Evolutionary conservation across 306 rosid genomes (phyloP).

Genomic region (Lathyrus oleraceus): DNA sequence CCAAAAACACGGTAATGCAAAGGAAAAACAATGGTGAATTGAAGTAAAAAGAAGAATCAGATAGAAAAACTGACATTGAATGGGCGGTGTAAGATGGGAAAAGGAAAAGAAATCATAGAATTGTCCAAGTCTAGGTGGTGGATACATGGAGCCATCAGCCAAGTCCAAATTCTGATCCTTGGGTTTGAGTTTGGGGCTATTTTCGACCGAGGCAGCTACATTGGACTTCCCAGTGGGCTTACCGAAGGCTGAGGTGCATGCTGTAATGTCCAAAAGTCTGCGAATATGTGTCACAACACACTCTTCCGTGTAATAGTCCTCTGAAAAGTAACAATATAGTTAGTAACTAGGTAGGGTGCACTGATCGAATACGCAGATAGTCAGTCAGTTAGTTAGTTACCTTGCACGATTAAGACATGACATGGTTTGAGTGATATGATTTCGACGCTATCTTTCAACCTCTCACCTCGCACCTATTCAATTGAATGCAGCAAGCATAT

Average conservation of each 20-base stretch:
- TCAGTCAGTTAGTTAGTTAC: conserved; percentile 39
- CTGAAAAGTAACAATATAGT: conserved; percentile 37
- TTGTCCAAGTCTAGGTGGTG: conserved; percentile 82
- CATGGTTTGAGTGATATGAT: conserved; percentile 81
- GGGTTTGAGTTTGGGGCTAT: conserved; percentile 40
- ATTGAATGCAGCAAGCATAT: neutral
- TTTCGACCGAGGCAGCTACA: neutral
- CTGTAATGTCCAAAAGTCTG: conserved; percentile 79
- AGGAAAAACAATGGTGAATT: too few relatives aligned
- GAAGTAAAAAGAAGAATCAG: neutral
- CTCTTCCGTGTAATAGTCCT: conserved; percentile 80
- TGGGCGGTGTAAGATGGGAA: conserved; percentile 82
- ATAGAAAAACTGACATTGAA: conserved; percentile 61
- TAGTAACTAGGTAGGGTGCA: neutral
- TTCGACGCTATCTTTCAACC: conserved; percentile 75
- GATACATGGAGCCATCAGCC: conserved; percentile 71
- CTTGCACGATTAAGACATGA: conserved; percentile 71
- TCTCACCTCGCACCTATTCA: conserved; percentile 63
- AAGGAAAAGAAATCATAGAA: conserved; percentile 92
- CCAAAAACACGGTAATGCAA: neutral
- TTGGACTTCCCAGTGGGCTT: conserved; percentile 32
- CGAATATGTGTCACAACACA: conserved; percentile 70
- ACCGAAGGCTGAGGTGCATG: conserved; percentile 75
- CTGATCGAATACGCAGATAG: too few relatives aligned
- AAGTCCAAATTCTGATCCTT: conserved; percentile 38